Base-by-base conservation (phyloP, 2,329 filamentous ascomycete genomes). In the Hypoxylon sp. region DNA sequence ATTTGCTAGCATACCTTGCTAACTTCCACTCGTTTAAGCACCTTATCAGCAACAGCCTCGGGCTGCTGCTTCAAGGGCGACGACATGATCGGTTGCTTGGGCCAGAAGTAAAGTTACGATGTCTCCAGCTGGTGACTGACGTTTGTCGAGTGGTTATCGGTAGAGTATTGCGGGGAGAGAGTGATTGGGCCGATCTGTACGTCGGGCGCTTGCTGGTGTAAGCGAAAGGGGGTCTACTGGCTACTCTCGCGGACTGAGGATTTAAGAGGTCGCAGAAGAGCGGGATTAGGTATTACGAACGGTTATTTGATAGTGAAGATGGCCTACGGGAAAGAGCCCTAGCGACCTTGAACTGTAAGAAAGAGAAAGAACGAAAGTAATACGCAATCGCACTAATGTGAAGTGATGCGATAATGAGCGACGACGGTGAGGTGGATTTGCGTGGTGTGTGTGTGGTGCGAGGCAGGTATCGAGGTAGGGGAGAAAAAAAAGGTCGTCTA, bases 21-120 rank as follows among this genome's bases (percentile, higher is more conserved):
- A 68, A 91, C 84, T 80, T 91, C 88, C 61, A 86, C 87, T 77
- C 88, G 81, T 75, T 88, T 88, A 70, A 91, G 81, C 54, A 91
- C 87, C 74, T 84, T 85, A 73, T 89, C 87, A 51, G 81, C 85
- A 52, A 88, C 86, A 69, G 78, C 83, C 71, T 88, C 85, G 31
- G 85, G 84, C 69, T 87, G 83, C 67, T 83, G 82, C 75, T 85
- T 85, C 75, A 83, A 82, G 58, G 84, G 83, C 66, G 84, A 87
- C 69, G 83, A 78, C 84, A 87, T 87, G 68, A 60, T 78, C 52
- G 64, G 67, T 68, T 71, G 64, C 66, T 65, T 68, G 55, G 68
- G 55, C 62, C 67, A 56, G 55, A 63, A 43, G 35, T 38, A 58
- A 52, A 27, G 48, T 23, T 49, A 47, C 58, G 48, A 53, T 48